Evolutionary conservation across 2,329 filamentous ascomycete species (phyloP).

Genomic region (Tothia fuscella): DNA sequence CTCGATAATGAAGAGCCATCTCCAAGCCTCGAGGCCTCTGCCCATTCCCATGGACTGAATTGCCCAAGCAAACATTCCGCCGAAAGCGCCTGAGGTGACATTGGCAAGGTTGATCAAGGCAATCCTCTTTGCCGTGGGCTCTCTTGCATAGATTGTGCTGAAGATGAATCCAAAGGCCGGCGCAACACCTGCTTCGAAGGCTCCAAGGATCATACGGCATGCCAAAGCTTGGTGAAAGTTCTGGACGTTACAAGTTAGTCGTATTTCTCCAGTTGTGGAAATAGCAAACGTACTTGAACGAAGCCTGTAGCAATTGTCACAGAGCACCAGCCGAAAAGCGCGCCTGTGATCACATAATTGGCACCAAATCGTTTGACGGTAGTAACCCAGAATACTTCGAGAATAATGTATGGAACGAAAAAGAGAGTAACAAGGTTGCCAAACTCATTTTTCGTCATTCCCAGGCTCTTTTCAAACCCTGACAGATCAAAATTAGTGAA

Average conservation of each 20-base stretch:
- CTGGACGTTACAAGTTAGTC: no score
- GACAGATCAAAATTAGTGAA: constrained; percentile 18
- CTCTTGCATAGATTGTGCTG: constrained; percentile 9
- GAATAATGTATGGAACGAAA: constrained; percentile 18
- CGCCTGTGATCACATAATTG: constrained; percentile 15
- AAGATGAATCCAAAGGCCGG: constrained; percentile 19
- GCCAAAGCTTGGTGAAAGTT: constrained; percentile 20
- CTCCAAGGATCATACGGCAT: constrained; percentile 19
- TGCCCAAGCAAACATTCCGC: constrained; percentile 7
- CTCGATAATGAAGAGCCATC: constrained; percentile 13
- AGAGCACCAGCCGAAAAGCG: constrained; percentile 17
- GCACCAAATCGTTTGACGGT: constrained; percentile 18
- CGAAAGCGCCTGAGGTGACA: constrained; percentile 7
- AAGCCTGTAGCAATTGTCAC: constrained; percentile 20
- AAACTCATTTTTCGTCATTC: constrained; percentile 20
- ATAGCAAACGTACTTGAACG: no score
- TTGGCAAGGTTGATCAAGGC: constrained; percentile 1
- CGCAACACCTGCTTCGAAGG: constrained; percentile 20
- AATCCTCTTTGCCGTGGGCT: constrained; percentile 1
- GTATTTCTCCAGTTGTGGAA: no score
- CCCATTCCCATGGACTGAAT: constrained; percentile 22
- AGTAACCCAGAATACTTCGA: constrained; percentile 18
- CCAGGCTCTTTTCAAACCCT: constrained; percentile 21
- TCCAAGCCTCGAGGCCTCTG: constrained; percentile 15
- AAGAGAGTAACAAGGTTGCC: constrained; percentile 23